Base-by-base conservation (phyloP, 192 early-diverging fungal species). In the Kickxella alabastrina region DNA sequence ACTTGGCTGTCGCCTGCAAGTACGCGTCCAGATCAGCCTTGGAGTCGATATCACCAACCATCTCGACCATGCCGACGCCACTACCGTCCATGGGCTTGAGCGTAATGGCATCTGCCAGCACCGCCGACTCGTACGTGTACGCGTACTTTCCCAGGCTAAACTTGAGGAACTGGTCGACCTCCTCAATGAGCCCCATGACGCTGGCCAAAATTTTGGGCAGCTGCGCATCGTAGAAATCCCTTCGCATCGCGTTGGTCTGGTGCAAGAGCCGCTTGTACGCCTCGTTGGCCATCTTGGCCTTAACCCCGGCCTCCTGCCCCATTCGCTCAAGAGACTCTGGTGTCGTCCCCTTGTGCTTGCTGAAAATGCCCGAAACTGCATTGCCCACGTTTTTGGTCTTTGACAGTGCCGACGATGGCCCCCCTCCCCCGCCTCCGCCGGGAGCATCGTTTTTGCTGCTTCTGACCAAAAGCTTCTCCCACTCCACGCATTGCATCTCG, bases 281-380 rank as follows among this genome's bases (percentile, higher is more conserved):
- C 15, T 90, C 83, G 56, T 97, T 89, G 18, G 90, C 83, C 19
- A 79, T 47, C 21, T 87, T 82, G 2, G 90, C 92, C 52, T 92
- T 93, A 26, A 79, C 65, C 24, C 86, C 79, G 2, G 96, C 91
- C 35, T 95, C 96, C 52, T 96, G 89, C 60, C 94, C 93, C 36
- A 81, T 62, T 39, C 83, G 84, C 32, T 86, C 80, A 18, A 91
- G 77, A 83, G 87, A 66, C 65, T 75, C 72, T 15, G 59, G 65
- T 41, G 65, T 63, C 21, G 60, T 21, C 18, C 59, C 61, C 50
- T 75, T 75, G 44, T 75, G 72, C 36, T 75, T 75, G 49, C 65
- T 41, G n/a, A 75, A 75, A 19, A 75, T 75, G 3, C 72, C 72
- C 24, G 72, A 68, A 1, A 75, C 61, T 1, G 72, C 65, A 26